A percentile compares a stretch with the other conserved stretches of the same genome.
Conservation (phyloP, 2,329 filamentous ascomycete species). For the Pseudopithomyces maydicus region DNA sequence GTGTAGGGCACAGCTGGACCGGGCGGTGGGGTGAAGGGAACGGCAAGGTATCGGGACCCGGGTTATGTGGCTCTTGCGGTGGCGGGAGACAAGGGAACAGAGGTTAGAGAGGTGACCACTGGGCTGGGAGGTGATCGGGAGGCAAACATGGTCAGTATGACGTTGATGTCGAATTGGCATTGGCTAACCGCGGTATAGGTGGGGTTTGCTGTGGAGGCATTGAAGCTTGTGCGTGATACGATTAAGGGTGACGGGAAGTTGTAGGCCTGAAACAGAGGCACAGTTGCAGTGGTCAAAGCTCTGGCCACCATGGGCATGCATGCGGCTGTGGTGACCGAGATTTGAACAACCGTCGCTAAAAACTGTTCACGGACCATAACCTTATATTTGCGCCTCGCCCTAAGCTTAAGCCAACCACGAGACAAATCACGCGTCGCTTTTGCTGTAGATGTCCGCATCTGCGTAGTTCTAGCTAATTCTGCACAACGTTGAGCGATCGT, state of each 20-base stretch:
- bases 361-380: too few species aligned
- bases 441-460: too few species aligned
- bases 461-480: too few species aligned
- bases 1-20: slow-evolving; percentile 60
- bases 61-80: slow-evolving; percentile 70
- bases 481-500: too few species aligned
- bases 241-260: slow-evolving; percentile 53
- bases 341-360: too few species aligned
- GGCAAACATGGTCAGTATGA: slow-evolving; percentile 62
- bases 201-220: slow-evolving; percentile 62
- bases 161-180: not conserved
- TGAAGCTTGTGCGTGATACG: slow-evolving; percentile 62
- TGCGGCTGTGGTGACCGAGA: too few species aligned
- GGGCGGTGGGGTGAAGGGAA: slow-evolving; percentile 57
- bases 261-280: slow-evolving; percentile 14
- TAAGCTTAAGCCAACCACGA: too few species aligned
- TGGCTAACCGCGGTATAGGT: slow-evolving; percentile 1
- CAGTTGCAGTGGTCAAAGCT: not conserved
- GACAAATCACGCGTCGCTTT: too few species aligned
- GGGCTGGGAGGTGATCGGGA: slow-evolving; percentile 59
- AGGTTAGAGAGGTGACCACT: slow-evolving; percentile 62
- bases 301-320: not conserved
- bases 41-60: slow-evolving; percentile 61
- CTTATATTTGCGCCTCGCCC: too few species aligned
- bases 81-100: slow-evolving; percentile 56